These are phyloP conservation scores for Colletotrichum nymphaeae DNA, from an alignment of 2,329 filamentous ascomycete genomes.

Conservation along the genomic window DNA sequence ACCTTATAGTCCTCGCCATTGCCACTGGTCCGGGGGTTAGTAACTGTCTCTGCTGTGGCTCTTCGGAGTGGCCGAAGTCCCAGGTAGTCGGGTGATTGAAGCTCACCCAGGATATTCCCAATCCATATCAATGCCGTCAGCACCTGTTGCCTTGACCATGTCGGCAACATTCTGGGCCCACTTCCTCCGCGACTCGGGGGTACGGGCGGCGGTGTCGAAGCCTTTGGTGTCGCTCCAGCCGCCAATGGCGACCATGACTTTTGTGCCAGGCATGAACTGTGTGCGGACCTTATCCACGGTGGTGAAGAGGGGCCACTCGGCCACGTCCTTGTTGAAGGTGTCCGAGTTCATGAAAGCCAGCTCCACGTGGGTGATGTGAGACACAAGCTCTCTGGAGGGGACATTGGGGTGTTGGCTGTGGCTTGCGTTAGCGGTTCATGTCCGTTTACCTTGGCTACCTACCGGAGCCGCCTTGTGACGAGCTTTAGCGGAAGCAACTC, in stretches of 20 bases:
- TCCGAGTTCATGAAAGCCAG: conserved; percentile 68
- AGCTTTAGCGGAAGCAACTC: neutral
- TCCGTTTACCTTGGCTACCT: neutral
- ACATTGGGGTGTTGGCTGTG: conserved; percentile 59
- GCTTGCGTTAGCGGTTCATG: conserved; percentile 1
- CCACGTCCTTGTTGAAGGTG: conserved; percentile 58
- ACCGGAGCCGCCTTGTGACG: neutral
- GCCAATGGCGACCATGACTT: conserved; percentile 77
- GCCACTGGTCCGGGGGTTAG: conserved; percentile 53
- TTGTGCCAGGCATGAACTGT: conserved; percentile 63
- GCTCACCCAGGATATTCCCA: conserved; percentile 71
- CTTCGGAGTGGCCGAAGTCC: neutral
- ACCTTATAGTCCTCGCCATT: conserved; percentile 78
- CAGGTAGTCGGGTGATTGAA: neutral
- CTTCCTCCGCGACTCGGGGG: conserved; percentile 55
- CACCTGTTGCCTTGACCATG: conserved; percentile 71
- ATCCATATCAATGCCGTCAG: conserved; percentile 74
- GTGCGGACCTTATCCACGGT: conserved; percentile 58
- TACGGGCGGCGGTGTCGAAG: conserved; percentile 66
- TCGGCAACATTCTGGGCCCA: conserved; percentile 74
- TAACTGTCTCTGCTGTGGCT: neutral
- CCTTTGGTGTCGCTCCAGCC: conserved; percentile 79
- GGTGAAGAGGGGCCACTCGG: conserved; percentile 64
- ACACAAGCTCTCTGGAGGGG: conserved; percentile 49
- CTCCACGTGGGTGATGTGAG: conserved; percentile 66